phyloP scores from a whole-genome alignment of 306 rosid genomes.

The Trifolium pratense region DNA sequence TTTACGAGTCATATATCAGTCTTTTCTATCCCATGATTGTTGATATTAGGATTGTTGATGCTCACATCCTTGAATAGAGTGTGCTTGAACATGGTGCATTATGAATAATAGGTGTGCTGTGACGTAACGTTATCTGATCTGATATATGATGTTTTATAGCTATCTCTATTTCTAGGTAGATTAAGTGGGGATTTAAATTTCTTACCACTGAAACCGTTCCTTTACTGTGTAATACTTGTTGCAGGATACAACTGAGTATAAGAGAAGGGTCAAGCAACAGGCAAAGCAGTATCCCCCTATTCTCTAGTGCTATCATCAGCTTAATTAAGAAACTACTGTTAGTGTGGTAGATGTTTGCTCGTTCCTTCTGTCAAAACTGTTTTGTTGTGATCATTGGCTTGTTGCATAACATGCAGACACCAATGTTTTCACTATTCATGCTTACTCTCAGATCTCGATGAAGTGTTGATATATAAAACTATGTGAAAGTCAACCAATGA shows the following conservation, averaged over 20 bases:
- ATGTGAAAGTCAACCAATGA: constrained; percentile 38
- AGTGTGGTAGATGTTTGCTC: constrained; percentile 50
- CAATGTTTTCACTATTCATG: constrained; percentile 44
- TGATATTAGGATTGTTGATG: neutral
- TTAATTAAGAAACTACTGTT: constrained; percentile 40
- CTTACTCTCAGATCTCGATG: constrained; percentile 33
- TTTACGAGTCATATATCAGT: neutral
- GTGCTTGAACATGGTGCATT: constrained; percentile 29
- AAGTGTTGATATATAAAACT: constrained; percentile 50
- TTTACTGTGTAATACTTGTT: constrained; percentile 22
- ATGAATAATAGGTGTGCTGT: constrained; percentile 3
- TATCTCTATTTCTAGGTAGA: neutral
- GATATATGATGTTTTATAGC: neutral
- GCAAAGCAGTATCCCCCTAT: constrained; percentile 88
- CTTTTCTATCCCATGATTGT: neutral
- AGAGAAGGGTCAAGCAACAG: constrained; percentile 89
- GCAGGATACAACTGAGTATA: constrained; percentile 86
- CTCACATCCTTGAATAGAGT: constrained; percentile 20
- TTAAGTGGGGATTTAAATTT: neutral
- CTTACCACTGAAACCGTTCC: neutral
- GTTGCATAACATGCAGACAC: constrained; percentile 40
- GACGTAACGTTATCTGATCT: constrained; percentile 16
- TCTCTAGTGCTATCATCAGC: constrained; percentile 55
- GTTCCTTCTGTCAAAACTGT: constrained; percentile 40
- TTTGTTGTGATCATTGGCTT: constrained; percentile 43